Evolutionary conservation across 371 early-diverging fungal species (phyloP), one percentile per base, ranked within the genome.

Genomic region (Catenaria anguillulae): DNA sequence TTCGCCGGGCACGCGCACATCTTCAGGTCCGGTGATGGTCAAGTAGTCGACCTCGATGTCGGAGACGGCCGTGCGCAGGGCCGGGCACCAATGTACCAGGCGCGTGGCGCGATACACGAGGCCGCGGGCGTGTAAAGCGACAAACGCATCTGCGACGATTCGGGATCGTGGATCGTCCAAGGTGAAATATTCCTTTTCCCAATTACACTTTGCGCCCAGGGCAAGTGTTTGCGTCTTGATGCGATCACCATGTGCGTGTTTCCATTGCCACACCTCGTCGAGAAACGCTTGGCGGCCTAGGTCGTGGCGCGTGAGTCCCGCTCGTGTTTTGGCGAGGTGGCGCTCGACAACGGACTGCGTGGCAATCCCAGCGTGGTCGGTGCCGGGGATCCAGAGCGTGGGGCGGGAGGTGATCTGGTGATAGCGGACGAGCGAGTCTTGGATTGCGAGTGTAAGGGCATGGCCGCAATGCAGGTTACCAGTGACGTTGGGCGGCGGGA

Each of bases 401-500:
- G 82, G 72, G 61, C 87, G 78, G 33, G 92, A 92, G 19, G 76
- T 71, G 90, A 96, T 90, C 23, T 95, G 81, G 60, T 88, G 76
- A 84, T 89, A 93, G 36, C 98, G 79, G 0, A 82, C 85, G 61
- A 97, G 64, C 13, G 88, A 75, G 71, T 98, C 98, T 75, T 89
- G 81, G 26, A 97, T 84, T 34, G 92, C 82, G 56, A 84, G 78
- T 56, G 95, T 96, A 61, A 98, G 77, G 1, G 93, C 92, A 66
- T 98, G 98, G 8, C 98, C 98, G 60, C 96, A 79, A 69, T 98
- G 98, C 24, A 98, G 76, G 23, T 81, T 81, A 10, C 98, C 98
- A 0, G 98, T 98, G 34, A 98, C 90, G 70, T 98, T 98, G 33
- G 98, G 98, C 17, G 98, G 98, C 13, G 98, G 98, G 12, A 93